Evolutionary conservation across 176 grass and related monocot genomes (phyloP).

Genomic region (Olyra latifolia): DNA sequence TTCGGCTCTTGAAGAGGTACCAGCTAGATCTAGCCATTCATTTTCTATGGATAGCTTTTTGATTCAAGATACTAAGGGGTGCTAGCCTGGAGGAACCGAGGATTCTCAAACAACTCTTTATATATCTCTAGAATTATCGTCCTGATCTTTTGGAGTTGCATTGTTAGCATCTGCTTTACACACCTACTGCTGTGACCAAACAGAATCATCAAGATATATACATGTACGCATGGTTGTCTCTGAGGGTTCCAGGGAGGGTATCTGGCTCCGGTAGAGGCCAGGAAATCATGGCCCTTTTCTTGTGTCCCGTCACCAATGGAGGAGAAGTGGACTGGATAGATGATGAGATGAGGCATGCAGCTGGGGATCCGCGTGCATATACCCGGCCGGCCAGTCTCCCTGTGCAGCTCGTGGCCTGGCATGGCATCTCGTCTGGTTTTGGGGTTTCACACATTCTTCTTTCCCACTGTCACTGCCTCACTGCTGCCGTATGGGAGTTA

Average conservation of each 20-base stretch:
- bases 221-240: background rate
- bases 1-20: too few species aligned
- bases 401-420: background rate
- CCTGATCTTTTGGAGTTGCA: background rate
- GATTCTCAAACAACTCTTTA: too few species aligned
- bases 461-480: background rate
- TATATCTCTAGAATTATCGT: background rate
- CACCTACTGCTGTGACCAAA: background rate
- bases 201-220: background rate
- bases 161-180: background rate
- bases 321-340: background rate
- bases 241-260: background rate
- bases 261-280: background rate
- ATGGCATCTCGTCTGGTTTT: slow-evolving; percentile 21
- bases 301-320: background rate
- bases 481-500: background rate
- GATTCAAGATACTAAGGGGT: too few species aligned
- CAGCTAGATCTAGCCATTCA: too few species aligned
- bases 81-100: too few species aligned
- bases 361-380: background rate
- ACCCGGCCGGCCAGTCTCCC: background rate
- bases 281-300: background rate
- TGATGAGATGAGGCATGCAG: background rate
- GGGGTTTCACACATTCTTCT: slow-evolving; percentile 28
- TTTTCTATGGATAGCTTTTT: too few species aligned